Evolutionary conservation across 2,329 filamentous ascomycete genomes (phyloP).

Genomic region (Aspergillus pseudoterreus): DNA sequence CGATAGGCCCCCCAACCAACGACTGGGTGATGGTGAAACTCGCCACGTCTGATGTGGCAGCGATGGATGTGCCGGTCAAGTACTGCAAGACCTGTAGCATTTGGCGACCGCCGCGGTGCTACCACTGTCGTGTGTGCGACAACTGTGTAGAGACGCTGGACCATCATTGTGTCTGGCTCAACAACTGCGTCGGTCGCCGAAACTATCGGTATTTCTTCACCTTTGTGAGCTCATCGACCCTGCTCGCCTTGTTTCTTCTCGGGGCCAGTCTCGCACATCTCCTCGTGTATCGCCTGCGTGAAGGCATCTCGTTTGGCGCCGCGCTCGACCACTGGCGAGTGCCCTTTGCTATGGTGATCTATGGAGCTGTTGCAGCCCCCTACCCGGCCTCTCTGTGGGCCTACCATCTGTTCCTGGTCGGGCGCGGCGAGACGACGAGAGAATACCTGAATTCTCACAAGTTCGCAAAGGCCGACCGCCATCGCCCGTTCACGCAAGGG

Average conservation of each 20-base stretch:
- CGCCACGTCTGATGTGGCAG: conserved; percentile 67
- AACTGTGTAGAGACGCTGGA: conserved; percentile 97
- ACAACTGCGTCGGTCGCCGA: conserved; percentile 93
- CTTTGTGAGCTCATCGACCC: conserved; percentile 75
- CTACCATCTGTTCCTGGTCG: conserved; percentile 90
- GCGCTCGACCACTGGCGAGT: conserved; percentile 70
- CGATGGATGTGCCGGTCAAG: conserved; percentile 97
- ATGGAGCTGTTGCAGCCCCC: conserved; percentile 67
- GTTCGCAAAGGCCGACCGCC: conserved; percentile 86
- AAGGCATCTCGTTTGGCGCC: conserved; percentile 63
- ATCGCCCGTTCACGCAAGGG: conserved; percentile 82
- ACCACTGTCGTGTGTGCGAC: conserved; percentile 95
- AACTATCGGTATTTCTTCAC: conserved; percentile 98
- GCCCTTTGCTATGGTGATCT: conserved; percentile 84
- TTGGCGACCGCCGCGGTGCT: conserved; percentile 91
- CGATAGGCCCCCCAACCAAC: conserved; percentile 77
- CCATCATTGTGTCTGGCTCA: conserved; percentile 98
- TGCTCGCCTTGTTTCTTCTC: conserved; percentile 73
- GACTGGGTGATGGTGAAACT: conserved; percentile 93
- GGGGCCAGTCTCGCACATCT: conserved; percentile 78
- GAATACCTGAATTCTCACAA: conserved; percentile 97
- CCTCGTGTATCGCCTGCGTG: conserved; percentile 63
- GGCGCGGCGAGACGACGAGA: conserved; percentile 86
- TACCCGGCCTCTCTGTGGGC: conserved; percentile 81
- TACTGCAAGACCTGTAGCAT: conserved; percentile 98